Evolutionary conservation across 148 eudicot genomes (phyloP).

Genomic region (Nyssa sinensis): DNA sequence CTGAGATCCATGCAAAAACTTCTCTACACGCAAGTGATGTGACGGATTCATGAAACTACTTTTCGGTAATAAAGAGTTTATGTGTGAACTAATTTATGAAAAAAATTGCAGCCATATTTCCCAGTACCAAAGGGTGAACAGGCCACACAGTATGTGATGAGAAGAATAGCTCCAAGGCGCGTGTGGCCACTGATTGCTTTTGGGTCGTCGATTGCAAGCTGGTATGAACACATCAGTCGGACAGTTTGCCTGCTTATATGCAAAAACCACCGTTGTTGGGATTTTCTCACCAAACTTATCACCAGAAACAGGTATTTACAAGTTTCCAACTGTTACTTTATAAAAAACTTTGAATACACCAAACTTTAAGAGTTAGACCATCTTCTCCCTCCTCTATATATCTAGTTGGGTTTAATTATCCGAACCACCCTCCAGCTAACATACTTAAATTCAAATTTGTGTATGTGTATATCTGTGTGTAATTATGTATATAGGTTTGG

Average conservation of each 20-base stretch:
- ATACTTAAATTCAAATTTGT: too few species aligned
- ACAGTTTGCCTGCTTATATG: conserved; percentile 69
- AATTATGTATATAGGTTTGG: too few species aligned
- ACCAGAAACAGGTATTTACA: conserved; percentile 70
- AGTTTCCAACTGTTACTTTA: neutral
- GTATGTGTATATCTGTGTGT: too few species aligned
- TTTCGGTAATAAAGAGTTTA: neutral
- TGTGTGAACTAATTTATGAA: neutral
- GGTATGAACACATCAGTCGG: conserved; percentile 93
- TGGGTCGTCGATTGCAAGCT: conserved; percentile 79
- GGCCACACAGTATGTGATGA: conserved; percentile 72
- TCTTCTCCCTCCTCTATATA: too few species aligned
- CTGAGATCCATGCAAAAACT: too few species aligned
- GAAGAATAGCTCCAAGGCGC: conserved; percentile 72
- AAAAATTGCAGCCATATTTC: conserved; percentile 71
- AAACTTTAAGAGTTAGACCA: neutral
- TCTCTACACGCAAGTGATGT: too few species aligned
- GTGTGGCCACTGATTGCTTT: conserved; percentile 81
- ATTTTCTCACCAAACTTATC: conserved; percentile 70
- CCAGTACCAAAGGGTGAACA: conserved; percentile 79
- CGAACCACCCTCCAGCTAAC: neutral
- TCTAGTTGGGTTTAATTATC: too few species aligned
- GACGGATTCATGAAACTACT: too few species aligned
- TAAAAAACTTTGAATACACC: neutral
- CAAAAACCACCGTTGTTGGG: conserved; percentile 81